phyloP scores from a whole-genome alignment of 441 rosid species.

The Metrosideros polymorpha region DNA sequence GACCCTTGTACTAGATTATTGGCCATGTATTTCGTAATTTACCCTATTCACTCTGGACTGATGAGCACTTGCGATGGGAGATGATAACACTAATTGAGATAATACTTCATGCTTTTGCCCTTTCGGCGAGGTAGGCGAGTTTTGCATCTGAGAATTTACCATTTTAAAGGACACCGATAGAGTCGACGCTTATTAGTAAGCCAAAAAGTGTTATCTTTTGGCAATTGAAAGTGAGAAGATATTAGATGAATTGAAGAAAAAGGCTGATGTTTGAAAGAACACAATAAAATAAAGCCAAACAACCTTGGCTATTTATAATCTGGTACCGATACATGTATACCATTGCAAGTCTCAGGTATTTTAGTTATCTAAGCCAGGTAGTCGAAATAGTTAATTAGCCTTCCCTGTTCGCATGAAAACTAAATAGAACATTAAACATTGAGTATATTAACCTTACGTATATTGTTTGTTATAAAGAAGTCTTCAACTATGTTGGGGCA shows the following conservation, averaged over 20 bases:
- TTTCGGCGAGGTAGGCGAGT: neutral
- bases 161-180: neutral
- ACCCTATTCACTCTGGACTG: neutral
- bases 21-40: neutral
- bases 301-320: neutral
- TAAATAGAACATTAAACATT: too few species aligned
- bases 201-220: neutral
- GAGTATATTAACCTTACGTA: too few species aligned
- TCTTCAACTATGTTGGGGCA: too few species aligned
- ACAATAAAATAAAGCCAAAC: neutral
- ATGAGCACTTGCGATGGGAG: neutral
- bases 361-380: too few species aligned
- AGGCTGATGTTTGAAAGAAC: neutral
- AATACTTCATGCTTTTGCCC: neutral
- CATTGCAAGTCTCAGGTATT: neutral
- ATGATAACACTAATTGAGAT: neutral
- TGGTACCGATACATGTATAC: neutral
- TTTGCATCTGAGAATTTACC: neutral
- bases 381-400: too few species aligned
- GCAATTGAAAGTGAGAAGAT: neutral
- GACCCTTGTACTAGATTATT: neutral
- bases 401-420: too few species aligned
- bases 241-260: neutral
- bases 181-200: neutral
- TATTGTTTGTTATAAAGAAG: too few species aligned